These are phyloP conservation scores for Spiromastix sp. DNA, from an alignment of 2,329 filamentous ascomycete genomes.

Conservation along the genomic window DNA sequence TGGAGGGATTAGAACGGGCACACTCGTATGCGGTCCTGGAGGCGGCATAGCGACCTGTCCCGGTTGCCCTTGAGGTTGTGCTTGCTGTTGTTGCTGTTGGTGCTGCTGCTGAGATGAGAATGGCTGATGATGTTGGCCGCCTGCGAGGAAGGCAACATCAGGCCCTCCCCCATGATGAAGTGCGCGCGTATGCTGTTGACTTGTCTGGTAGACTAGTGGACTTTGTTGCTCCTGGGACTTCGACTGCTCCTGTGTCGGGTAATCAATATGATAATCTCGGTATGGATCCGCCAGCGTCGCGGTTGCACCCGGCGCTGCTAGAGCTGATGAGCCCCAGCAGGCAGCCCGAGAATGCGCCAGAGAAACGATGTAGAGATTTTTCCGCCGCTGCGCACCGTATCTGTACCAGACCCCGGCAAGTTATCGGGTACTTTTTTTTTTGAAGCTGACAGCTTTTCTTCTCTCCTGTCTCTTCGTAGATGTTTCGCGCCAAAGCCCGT, in stretches of 20 bases:
- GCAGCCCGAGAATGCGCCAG: slow-evolving; percentile 16
- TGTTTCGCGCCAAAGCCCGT: too few species aligned
- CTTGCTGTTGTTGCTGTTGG: slow-evolving; percentile 23
- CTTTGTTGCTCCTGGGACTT: slow-evolving; percentile 54
- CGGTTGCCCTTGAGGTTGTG: slow-evolving; percentile 16
- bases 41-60: slow-evolving; percentile 22
- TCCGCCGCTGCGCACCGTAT: too few species aligned
- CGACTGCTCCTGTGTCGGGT: slow-evolving; percentile 58
- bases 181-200: slow-evolving; percentile 26
- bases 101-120: slow-evolving; percentile 19
- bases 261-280: slow-evolving; percentile 68
- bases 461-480: too few species aligned
- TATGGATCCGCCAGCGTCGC: slow-evolving; percentile 66
- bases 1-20: slow-evolving; percentile 21
- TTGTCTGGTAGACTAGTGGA: slow-evolving; percentile 52
- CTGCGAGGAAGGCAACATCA: slow-evolving; percentile 23
- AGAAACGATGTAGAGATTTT: too few species aligned
- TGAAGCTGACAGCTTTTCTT: too few species aligned
- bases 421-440: too few species aligned
- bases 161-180: slow-evolving; percentile 24
- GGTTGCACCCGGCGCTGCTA: slow-evolving; percentile 62
- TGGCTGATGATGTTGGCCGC: slow-evolving; percentile 23
- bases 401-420: too few species aligned
- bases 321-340: slow-evolving; percentile 63
- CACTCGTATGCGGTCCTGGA: slow-evolving; percentile 19